A percentile compares a stretch with the other conserved stretches of the same genome.
phyloP scores from a whole-genome alignment of 75 land plant species.

The Cupressus sempervirens region DNA sequence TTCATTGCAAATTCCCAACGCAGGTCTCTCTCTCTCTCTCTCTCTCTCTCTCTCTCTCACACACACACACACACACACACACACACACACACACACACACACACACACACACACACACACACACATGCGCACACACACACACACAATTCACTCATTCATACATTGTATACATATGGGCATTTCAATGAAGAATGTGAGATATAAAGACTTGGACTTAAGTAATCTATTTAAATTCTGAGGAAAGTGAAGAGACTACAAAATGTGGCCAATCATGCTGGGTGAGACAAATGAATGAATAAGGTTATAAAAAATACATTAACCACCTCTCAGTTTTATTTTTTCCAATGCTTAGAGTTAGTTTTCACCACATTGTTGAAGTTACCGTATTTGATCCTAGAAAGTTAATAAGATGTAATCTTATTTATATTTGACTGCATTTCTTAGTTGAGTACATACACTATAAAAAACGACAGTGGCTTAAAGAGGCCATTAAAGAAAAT shows the following conservation, averaged over 20 bases:
- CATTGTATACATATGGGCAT: background rate
- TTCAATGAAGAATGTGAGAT: background rate
- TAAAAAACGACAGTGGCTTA: background rate
- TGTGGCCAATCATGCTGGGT: background rate
- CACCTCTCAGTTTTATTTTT: background rate
- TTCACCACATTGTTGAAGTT: background rate
- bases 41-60: background rate
- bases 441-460: background rate
- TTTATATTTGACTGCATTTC: background rate
- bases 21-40: conserved; percentile 15
- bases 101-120: background rate
- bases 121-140: background rate
- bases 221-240: background rate
- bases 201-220: background rate
- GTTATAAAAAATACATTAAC: background rate
- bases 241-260: background rate
- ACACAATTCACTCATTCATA: background rate
- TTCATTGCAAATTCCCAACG: conserved; percentile 35
- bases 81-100: background rate
- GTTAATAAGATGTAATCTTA: background rate
- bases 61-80: background rate
- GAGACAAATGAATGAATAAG: background rate
- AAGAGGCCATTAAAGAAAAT: background rate
- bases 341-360: background rate
- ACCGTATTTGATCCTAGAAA: background rate